A percentile compares a stretch with the other conserved stretches of the same genome.
Conservation (phyloP, 352 stramenopile species). For the Stramenopiles sp. region DNA sequence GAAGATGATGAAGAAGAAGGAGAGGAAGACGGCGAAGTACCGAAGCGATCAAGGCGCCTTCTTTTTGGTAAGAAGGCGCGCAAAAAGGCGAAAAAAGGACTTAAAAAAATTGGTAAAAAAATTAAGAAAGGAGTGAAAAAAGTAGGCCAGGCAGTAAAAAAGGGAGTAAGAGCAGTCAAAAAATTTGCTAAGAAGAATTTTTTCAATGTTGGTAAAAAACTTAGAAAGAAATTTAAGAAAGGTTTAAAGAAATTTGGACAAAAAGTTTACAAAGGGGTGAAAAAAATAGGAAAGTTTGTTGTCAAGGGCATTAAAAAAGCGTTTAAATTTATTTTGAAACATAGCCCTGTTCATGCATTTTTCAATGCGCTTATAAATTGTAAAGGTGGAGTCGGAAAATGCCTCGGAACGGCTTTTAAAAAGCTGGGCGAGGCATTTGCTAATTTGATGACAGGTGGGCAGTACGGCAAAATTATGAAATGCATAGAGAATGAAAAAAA, state of each 20-base stretch:
- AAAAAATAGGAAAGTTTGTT: conserved; percentile 5
- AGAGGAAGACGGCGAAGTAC: too few species aligned
- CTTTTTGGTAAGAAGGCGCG: neutral
- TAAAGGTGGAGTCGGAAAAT: neutral
- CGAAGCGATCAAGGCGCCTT: too few species aligned
- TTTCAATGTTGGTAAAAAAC: neutral
- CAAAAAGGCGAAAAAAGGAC: neutral
- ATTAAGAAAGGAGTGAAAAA: neutral
- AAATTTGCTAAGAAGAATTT: neutral
- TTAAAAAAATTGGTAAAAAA: neutral
- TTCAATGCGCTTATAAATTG: neutral
- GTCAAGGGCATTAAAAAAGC: neutral
- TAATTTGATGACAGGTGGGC: neutral
- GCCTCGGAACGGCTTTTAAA: neutral
- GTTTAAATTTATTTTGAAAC: neutral
- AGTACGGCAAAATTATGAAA: neutral
- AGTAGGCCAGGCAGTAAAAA: neutral
- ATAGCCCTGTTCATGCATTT: neutral
- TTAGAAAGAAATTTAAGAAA: neutral
- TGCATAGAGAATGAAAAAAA: neutral
- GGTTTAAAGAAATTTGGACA: neutral
- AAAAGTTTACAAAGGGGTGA: neutral
- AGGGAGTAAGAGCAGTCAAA: neutral
- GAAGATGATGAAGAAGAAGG: too few species aligned
- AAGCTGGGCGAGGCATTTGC: neutral